Evolutionary conservation across 192 early-diverging fungal genomes (phyloP).

Genomic region (Diversispora eburnea): DNA sequence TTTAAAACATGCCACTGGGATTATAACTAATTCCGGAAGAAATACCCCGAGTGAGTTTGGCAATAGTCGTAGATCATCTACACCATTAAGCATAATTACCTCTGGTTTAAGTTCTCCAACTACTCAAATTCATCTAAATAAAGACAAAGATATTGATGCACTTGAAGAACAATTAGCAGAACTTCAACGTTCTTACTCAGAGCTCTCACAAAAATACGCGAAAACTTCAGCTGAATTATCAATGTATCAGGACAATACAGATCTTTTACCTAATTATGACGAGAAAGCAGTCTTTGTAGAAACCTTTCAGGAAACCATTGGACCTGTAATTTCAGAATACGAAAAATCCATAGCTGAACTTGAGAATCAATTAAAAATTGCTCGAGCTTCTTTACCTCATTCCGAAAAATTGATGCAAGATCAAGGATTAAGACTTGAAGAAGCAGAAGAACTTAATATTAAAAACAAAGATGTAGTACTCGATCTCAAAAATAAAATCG

Average conservation of each 20-base stretch:
- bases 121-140: slow-evolving; percentile 29
- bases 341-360: slow-evolving; percentile 59
- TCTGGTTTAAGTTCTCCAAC: not conserved
- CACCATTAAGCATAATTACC: not conserved
- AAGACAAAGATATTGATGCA: slow-evolving; percentile 30
- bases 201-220: slow-evolving; percentile 54
- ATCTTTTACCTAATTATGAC: not conserved
- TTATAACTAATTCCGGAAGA: slow-evolving; percentile 18
- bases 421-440: slow-evolving; percentile 50
- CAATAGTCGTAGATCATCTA: slow-evolving; percentile 27
- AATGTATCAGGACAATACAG: slow-evolving; percentile 41
- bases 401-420: slow-evolving; percentile 54
- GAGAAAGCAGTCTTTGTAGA: not conserved
- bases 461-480: slow-evolving; percentile 30
- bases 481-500: slow-evolving; percentile 39
- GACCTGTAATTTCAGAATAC: slow-evolving; percentile 72
- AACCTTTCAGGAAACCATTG: slow-evolving; percentile 50
- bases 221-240: slow-evolving; percentile 49
- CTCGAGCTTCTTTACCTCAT: slow-evolving; percentile 55
- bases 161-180: slow-evolving; percentile 51
- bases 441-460: slow-evolving; percentile 31
- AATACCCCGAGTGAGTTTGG: slow-evolving; percentile 30
- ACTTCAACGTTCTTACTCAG: slow-evolving; percentile 51
- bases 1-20: slow-evolving; percentile 30
- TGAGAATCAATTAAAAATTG: slow-evolving; percentile 57